Evolutionary conservation across 345 rosid genomes (phyloP).

Genomic region (Isatis tinctoria): DNA sequence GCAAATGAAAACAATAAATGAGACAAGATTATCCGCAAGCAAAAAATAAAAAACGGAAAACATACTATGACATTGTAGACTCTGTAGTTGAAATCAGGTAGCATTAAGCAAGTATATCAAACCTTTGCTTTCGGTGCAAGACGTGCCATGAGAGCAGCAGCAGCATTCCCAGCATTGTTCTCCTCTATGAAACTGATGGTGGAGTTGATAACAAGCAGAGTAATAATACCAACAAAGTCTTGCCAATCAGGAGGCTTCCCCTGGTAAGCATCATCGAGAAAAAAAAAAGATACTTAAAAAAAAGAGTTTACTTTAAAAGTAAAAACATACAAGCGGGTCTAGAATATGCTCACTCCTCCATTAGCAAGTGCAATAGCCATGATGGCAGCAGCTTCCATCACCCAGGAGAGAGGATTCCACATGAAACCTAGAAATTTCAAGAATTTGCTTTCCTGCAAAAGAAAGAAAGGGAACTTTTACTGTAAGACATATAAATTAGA

Average conservation of each 20-base stretch:
- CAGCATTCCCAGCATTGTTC: slow-evolving; percentile 97
- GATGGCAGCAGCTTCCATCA: slow-evolving; percentile 98
- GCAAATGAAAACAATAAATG: not conserved
- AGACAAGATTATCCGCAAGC: not conserved
- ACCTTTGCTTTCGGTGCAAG: slow-evolving; percentile 98
- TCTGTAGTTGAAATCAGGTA: not conserved
- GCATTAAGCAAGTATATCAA: slow-evolving; percentile 14
- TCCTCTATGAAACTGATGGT: slow-evolving; percentile 98
- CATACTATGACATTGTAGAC: not conserved
- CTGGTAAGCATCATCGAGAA: slow-evolving; percentile 32
- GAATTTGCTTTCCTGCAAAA: slow-evolving; percentile 81
- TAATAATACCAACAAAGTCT: slow-evolving; percentile 91
- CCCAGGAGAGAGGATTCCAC: slow-evolving; percentile 99
- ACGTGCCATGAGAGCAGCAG: slow-evolving; percentile 97
- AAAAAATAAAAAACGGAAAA: not conserved
- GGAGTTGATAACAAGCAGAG: slow-evolving; percentile 82
- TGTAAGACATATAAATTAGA: not conserved
- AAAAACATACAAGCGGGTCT: not conserved
- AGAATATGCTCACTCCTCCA: slow-evolving; percentile 75
- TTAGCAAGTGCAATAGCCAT: slow-evolving; percentile 99
- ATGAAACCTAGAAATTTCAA: slow-evolving; percentile 88
- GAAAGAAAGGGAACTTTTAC: not conserved
- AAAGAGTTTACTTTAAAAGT: not conserved
- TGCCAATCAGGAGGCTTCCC: slow-evolving; percentile 99
- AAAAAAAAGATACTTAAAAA: not conserved